Base-by-base conservation (phyloP, 345 rosid genomes). In the Lenwebbia sp. region DNA sequence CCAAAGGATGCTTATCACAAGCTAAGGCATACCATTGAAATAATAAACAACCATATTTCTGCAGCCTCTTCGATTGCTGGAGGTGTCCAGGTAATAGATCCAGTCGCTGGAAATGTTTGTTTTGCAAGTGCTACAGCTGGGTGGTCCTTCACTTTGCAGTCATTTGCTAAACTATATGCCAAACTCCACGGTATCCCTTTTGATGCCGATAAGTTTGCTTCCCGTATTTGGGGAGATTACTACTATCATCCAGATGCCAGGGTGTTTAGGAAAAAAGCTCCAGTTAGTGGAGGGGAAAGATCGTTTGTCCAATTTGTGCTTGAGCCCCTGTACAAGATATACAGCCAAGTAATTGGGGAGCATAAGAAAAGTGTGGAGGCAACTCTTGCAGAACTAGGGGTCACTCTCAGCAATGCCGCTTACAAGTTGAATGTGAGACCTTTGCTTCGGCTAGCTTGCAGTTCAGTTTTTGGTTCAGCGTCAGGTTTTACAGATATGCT, bases 1-100 rank as follows among this genome's bases (percentile, higher is more conserved):
- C 99, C 99, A 84, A 96, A 93, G 92, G 99, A 97, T 92, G 99
- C 99, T 85, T 97, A 97, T 88, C 95, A 95, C 87, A 97, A 97
- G 95, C 89, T 96, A 86, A 95, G 99, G 89, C 99, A 96, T 90
- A 96, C 99, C 54, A 86, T 97, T 86, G 99, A 97, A 89, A 96
- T 97, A 88, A 94, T 97, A 40, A 96, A 97, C 85, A 95, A 91
- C 92, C 98, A 97, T 89, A 97, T 97, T 86, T 93, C 97, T 88
- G 93, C 96, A 75, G 94, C 88, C 62, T 96, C 99, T 86, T 92
- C 98, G n/a, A 94, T 96, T 85, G 98, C 99, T 88, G 99, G 99
- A 88, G 93, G 92, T 90, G 90, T 93, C 82, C 96, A 93, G 62
- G 89, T 92, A 58, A 94, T 97, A 89, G 99, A 97, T 89, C 99